Evolutionary conservation across 768 basidiomycete species (phyloP).

Genomic region (Leccinum arenicola): DNA sequence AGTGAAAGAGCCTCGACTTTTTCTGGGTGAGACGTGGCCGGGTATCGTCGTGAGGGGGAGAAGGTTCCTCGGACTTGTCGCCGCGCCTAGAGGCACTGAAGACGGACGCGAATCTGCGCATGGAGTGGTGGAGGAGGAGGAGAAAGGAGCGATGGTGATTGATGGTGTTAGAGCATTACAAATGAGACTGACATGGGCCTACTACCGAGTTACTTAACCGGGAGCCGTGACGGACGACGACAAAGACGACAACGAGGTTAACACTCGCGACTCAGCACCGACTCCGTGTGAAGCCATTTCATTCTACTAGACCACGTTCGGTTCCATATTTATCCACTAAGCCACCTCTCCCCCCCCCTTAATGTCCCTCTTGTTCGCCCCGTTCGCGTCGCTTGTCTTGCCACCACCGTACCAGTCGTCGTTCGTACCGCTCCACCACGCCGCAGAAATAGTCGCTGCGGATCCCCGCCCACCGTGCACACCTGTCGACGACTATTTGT

Average conservation of each 20-base stretch:
- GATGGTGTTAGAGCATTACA: slow-evolving; percentile 32
- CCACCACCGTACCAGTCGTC: slow-evolving; percentile 55
- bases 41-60: slow-evolving; percentile 20
- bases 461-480: slow-evolving; percentile 55
- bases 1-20: slow-evolving; percentile 21
- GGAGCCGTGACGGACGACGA: not conserved
- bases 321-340: not conserved
- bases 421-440: slow-evolving; percentile 66
- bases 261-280: slow-evolving; percentile 3
- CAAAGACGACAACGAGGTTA: slow-evolving; percentile 10
- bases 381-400: slow-evolving; percentile 23
- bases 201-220: slow-evolving; percentile 22
- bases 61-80: slow-evolving; percentile 26
- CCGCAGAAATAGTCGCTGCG: slow-evolving; percentile 46
- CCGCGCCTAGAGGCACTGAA: slow-evolving; percentile 44
- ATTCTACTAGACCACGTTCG: not conserved
- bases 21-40: slow-evolving; percentile 20
- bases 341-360: slow-evolving; percentile 6
- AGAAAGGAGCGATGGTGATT: slow-evolving; percentile 21
- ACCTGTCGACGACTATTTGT: slow-evolving; percentile 48
- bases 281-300: slow-evolving; percentile 10
- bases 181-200: slow-evolving; percentile 28
- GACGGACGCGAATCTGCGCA: slow-evolving; percentile 66
- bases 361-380: slow-evolving; percentile 11
- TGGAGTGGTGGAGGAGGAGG: slow-evolving; percentile 30